Conservation (phyloP, 2,329 filamentous ascomycete species). For the Fusarium bulbicola region DNA sequence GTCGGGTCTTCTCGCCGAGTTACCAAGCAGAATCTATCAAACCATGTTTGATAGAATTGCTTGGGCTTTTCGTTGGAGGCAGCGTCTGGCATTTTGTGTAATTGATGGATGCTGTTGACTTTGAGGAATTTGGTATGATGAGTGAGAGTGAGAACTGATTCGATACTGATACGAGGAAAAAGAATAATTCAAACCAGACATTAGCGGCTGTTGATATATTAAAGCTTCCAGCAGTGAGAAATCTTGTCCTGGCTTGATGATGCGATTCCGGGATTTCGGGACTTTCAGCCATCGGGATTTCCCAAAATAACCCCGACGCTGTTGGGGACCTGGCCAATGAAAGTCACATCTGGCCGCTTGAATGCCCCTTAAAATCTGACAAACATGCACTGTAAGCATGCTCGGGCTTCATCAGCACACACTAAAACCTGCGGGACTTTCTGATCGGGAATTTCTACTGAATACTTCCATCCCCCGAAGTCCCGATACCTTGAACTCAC, state of each 20-base stretch:
- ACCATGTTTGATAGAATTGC: not conserved
- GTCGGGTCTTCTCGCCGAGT: not conserved
- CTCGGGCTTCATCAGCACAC: not conserved
- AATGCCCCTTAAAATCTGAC: not conserved
- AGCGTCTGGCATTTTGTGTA: not conserved
- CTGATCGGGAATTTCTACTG: not conserved
- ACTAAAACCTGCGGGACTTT: not conserved
- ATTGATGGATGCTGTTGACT: rapidly evolving
- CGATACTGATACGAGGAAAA: too few species aligned
- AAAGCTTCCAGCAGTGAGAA: not conserved
- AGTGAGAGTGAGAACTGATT: rapidly evolving
- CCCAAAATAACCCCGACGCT: not conserved
- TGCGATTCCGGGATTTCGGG: not conserved
- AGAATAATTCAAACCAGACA: too few species aligned
- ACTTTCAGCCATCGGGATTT: not conserved
- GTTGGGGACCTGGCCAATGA: not conserved
- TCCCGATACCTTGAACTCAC: not conserved
- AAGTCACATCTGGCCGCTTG: not conserved
- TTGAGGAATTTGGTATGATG: not conserved
- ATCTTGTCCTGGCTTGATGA: not conserved
- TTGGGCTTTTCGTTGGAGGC: not conserved
- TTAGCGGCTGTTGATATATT: too few species aligned
- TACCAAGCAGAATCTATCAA: not conserved
- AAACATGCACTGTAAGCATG: not conserved
- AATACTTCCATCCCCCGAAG: not conserved